phyloP scores from a whole-genome alignment of 83 land plant species.

The Picea mariana region DNA sequence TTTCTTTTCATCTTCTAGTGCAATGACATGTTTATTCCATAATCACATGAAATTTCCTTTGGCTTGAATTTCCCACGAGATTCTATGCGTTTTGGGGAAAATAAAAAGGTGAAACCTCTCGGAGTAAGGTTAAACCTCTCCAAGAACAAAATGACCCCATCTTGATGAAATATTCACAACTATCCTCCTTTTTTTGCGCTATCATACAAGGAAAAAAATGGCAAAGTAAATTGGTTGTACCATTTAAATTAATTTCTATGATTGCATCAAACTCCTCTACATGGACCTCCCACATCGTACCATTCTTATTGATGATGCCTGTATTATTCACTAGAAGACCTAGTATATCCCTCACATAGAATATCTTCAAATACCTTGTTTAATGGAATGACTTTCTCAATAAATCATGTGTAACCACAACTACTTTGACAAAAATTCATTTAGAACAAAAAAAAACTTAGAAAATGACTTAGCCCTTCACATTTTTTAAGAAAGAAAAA shows the following conservation, averaged over 20 bases:
- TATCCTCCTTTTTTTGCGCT: conserved; percentile 62
- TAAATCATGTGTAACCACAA: too few species aligned
- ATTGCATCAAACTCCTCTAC: conserved; percentile 79
- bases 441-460: too few species aligned
- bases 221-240: conserved; percentile 67
- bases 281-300: conserved; percentile 75
- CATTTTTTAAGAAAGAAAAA: too few species aligned
- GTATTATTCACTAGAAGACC: conserved; percentile 55
- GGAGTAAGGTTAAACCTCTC: conserved; percentile 83
- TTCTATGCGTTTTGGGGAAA: too few species aligned
- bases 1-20: too few species aligned
- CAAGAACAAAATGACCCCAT: conserved; percentile 89
- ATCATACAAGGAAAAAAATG: conserved; percentile 79
- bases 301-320: conserved; percentile 78
- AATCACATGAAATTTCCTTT: too few species aligned
- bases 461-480: too few species aligned
- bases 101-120: too few species aligned
- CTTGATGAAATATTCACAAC: conserved; percentile 88
- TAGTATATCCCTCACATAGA: neutral
- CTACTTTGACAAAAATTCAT: too few species aligned
- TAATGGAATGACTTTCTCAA: neutral
- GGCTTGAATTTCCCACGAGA: too few species aligned
- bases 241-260: conserved; percentile 85
- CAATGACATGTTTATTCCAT: too few species aligned
- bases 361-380: neutral